Base-by-base conservation (phyloP, 257 asterid species). In the Solanum pinnatisectum region DNA sequence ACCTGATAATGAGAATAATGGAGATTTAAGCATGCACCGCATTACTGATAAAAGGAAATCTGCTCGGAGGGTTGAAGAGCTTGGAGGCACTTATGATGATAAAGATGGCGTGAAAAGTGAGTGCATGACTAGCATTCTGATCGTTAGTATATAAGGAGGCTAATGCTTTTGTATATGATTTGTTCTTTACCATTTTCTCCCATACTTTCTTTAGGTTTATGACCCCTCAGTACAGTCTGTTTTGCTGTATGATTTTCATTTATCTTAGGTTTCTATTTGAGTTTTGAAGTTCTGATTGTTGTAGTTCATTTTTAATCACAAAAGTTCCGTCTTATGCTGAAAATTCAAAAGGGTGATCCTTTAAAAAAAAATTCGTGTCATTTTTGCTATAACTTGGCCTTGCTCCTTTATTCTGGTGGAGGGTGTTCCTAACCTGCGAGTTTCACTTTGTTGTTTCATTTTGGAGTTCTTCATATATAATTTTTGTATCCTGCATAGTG, bases 61-160 rank as follows among this genome's bases (percentile, higher is more conserved):
- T 84, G 91, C 89, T 83, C 91, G 89, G 87, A 94, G 93, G 88
- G 90, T 71, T 86, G 97, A 93, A 77, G 97, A 93, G 72, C 89
- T 90, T 60, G 95, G 94, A 79, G 96, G 94, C 49, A 88, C 94
- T 49, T 88, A 52, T 83, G 95, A 93, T 87, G 97, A 95, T 89
- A 95, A 93, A 91, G 95, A 93, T 84, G 90, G 96, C 33, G 79
- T 93, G 88, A 95, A 91, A 92, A 92, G 98, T 95, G 90, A 93
- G 98, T 93, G 87, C 40, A 35, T 46, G 27, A 32, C 89, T 30
- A 60, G 68, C 30, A 37, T 46, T 79, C 76, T 59, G 79, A 42
- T 84, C 27, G n/a, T 89, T 46, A 63, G 13, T 46, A 44, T 71
- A 44, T 35, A 35, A 46, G 36, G 78, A 88, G 13, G 84, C 36